These are phyloP conservation scores for Hirsutella thompsonii DNA, from an alignment of 2,329 filamentous ascomycete species.

Conservation along the genomic window DNA sequence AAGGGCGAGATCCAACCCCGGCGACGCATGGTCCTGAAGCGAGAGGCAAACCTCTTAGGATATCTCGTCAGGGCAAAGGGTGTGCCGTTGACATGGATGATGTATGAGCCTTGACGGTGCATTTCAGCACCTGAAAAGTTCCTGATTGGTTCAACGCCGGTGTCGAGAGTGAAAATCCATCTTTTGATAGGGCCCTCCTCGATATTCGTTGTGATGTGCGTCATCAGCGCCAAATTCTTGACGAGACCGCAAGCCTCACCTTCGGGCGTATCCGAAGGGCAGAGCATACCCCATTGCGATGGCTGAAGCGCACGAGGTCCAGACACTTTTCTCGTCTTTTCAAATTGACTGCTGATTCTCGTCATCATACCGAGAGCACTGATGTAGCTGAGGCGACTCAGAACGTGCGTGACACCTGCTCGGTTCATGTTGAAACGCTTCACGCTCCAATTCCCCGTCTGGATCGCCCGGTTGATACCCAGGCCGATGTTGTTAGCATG, in stretches of 20 bases:
- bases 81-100: constrained; percentile 92
- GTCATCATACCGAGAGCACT: constrained; percentile 99
- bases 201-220: constrained; percentile 94
- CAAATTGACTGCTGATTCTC: constrained; percentile 93
- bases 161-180: constrained; percentile 75
- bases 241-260: constrained; percentile 96
- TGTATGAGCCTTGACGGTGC: constrained; percentile 70
- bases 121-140: constrained; percentile 67
- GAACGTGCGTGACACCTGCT: constrained; percentile 89
- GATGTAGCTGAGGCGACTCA: constrained; percentile 93
- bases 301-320: constrained; percentile 92
- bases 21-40: constrained; percentile 75
- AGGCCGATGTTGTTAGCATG: constrained; percentile 80
- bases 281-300: constrained; percentile 97
- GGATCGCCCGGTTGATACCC: constrained; percentile 91
- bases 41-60: constrained; percentile 74
- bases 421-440: constrained; percentile 99
- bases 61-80: constrained; percentile 77
- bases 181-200: constrained; percentile 83
- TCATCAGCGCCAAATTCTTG: constrained; percentile 97
- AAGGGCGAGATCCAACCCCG: constrained; percentile 92
- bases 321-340: constrained; percentile 94
- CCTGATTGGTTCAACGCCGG: constrained; percentile 66
- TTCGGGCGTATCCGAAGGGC: constrained; percentile 93
- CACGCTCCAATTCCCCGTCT: constrained; percentile 94